phyloP scores from a whole-genome alignment of 768 basidiomycete species.

The Amanita jacksonii region DNA sequence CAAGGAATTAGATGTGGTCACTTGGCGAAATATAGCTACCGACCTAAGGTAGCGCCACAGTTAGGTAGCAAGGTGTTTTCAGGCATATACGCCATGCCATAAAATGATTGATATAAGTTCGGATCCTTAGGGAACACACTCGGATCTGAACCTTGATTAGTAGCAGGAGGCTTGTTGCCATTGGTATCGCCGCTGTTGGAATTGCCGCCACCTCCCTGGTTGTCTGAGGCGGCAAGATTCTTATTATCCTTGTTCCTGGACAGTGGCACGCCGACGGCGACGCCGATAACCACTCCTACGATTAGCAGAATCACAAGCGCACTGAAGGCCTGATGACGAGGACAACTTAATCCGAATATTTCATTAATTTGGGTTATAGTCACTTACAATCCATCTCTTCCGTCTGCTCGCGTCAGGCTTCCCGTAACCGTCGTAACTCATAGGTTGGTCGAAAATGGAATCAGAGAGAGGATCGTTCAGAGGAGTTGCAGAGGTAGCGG shows the following conservation, averaged over 20 bases:
- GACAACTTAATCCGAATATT: not conserved
- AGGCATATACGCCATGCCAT: slow-evolving; percentile 84
- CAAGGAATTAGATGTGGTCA: not conserved
- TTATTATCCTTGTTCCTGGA: slow-evolving; percentile 25
- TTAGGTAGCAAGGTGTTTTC: slow-evolving; percentile 58
- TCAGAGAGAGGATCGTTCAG: not conserved
- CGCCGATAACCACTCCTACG: slow-evolving; percentile 35
- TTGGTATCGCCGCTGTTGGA: not conserved
- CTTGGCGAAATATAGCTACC: slow-evolving; percentile 11
- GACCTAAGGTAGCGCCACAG: slow-evolving; percentile 48
- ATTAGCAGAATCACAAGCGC: not conserved
- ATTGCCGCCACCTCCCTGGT: slow-evolving; percentile 3
- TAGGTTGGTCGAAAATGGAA: not conserved
- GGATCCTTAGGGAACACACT: slow-evolving; percentile 67
- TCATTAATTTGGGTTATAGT: no score
- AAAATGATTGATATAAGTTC: slow-evolving; percentile 65
- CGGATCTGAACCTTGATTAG: slow-evolving; percentile 63
- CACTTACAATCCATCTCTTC: slow-evolving; percentile 17
- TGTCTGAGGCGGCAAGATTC: slow-evolving; percentile 11
- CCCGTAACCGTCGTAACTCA: slow-evolving; percentile 2
- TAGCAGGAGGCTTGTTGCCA: slow-evolving; percentile 13
- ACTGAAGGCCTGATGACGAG: not conserved
- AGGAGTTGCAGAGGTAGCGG: not conserved
- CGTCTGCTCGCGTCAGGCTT: slow-evolving; percentile 10
- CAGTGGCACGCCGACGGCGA: slow-evolving; percentile 50